phyloP scores from a whole-genome alignment of 305 asterid species.

The Fraxinus xanthoxyloides region DNA sequence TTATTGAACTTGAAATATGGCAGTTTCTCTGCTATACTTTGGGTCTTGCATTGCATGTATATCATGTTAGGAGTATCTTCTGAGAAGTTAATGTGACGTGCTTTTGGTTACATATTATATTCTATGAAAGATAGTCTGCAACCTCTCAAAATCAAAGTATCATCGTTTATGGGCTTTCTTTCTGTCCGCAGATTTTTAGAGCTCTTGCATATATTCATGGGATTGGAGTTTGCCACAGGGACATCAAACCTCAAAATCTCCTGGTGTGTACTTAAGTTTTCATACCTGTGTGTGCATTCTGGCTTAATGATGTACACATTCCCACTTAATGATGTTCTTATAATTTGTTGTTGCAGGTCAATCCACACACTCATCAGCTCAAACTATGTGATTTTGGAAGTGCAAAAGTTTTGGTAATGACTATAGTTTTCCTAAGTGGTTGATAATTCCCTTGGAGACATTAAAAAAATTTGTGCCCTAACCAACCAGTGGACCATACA shows the following conservation, averaged over 20 bases:
- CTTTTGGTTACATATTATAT: constrained; percentile 4
- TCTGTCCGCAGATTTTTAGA: constrained; percentile 61
- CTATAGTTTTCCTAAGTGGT: constrained; percentile 1
- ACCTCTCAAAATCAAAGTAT: not conserved
- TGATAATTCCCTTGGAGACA: not conserved
- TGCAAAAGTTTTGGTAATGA: constrained; percentile 79
- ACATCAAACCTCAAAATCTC: constrained; percentile 85
- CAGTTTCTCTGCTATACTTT: not conserved
- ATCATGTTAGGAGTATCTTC: not conserved
- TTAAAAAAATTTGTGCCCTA: not conserved
- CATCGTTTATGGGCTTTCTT: not conserved
- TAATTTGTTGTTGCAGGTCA: constrained; percentile 54
- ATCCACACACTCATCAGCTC: constrained; percentile 87
- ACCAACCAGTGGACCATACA: not conserved
- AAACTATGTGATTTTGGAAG: constrained; percentile 89
- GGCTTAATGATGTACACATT: not conserved
- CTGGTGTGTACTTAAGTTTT: constrained; percentile 46
- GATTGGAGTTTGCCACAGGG: constrained; percentile 82
- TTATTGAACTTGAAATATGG: not conserved
- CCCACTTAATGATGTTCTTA: constrained; percentile 3
- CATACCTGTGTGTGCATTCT: not conserved
- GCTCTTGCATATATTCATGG: constrained; percentile 86
- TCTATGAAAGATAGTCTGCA: constrained; percentile 17
- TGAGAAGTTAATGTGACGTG: not conserved
- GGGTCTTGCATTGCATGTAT: not conserved